A percentile compares a stretch with the other conserved stretches of the same genome.
These are phyloP conservation scores for Penicillium simplicissimum DNA, from an alignment of 495 filamentous ascomycete genomes.

Conservation along the genomic window DNA sequence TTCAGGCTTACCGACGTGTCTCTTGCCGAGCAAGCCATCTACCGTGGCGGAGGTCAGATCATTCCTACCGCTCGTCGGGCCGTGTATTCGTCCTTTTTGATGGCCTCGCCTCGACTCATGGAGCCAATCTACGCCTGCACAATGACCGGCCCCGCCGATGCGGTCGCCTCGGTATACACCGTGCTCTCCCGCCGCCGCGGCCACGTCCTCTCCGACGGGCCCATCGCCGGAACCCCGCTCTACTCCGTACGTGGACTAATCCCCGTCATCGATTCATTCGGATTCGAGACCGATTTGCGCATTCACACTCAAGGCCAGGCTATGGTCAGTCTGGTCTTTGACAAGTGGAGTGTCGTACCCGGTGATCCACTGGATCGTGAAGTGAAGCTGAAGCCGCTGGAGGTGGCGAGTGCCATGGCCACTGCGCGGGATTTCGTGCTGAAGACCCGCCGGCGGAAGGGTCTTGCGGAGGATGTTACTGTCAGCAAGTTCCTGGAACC, in stretches of 20 bases:
- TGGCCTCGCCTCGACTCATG: constrained; percentile 95
- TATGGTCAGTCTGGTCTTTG: constrained; percentile 88
- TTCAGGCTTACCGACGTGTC: constrained; percentile 91
- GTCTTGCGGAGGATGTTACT: constrained; percentile 90
- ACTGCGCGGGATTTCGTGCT: constrained; percentile 94
- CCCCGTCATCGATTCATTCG: constrained; percentile 94
- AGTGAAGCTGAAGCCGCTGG: constrained; percentile 75
- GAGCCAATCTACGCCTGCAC: constrained; percentile 90
- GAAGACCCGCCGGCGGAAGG: constrained; percentile 92
- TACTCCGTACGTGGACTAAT: constrained; percentile 88
- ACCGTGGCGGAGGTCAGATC: constrained; percentile 92
- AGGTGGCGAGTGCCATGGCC: constrained; percentile 81
- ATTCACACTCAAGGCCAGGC: constrained; percentile 96
- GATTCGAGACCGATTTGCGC: constrained; percentile 93
- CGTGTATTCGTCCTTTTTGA: constrained; percentile 92
- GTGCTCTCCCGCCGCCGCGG: constrained; percentile 85
- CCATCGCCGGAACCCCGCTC: constrained; percentile 92
- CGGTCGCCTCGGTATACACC: constrained; percentile 85
- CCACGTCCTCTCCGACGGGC: constrained; percentile 89
- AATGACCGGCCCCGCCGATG: constrained; percentile 91
- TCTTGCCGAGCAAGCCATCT: constrained; percentile 86
- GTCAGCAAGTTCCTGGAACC: constrained; percentile 95
- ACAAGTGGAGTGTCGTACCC: constrained; percentile 92
- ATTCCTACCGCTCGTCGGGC: constrained; percentile 91
- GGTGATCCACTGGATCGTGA: constrained; percentile 93